Conservation (phyloP, 345 rosid genomes). For the rapeseed (Brassica napus) region DNA sequence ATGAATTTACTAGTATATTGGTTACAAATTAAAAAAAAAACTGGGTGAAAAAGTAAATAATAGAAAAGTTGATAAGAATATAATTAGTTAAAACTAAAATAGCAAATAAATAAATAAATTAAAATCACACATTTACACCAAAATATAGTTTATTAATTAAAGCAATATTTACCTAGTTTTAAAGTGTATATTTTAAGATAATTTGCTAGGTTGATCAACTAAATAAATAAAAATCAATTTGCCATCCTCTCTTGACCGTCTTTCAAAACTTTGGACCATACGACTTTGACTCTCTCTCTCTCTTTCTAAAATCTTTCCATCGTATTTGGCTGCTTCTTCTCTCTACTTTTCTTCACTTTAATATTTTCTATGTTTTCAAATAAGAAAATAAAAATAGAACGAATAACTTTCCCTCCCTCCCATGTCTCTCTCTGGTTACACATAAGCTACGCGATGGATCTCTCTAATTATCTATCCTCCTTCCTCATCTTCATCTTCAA, state of each 20-base stretch:
- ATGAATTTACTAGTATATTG: neutral
- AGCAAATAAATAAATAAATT: neutral
- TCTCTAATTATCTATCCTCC: neutral
- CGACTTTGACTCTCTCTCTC: conserved; percentile 37
- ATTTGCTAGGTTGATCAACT: neutral
- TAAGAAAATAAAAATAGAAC: conserved; percentile 11
- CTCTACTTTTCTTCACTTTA: conserved; percentile 29
- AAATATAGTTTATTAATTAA: neutral
- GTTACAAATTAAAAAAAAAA: neutral
- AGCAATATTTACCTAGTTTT: neutral
- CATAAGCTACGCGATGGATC: conserved; percentile 17
- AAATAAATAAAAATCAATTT: conserved; percentile 1
- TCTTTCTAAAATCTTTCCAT: neutral
- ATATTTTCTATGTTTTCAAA: conserved; percentile 14
- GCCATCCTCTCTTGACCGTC: conserved; percentile 45
- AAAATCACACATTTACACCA: neutral
- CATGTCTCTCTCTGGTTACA: neutral
- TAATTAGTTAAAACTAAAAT: neutral
- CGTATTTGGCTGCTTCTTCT: conserved; percentile 35
- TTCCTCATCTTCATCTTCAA: neutral
- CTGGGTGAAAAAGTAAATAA: neutral
- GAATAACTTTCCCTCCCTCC: conserved; percentile 40
- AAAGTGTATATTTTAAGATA: neutral
- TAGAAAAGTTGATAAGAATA: neutral
- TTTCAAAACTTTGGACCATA: conserved; percentile 28